A percentile compares a stretch with the other conserved stretches of the same genome.
These are phyloP conservation scores for Decorospora gaudefroyi DNA, from an alignment of 2,329 filamentous ascomycete genomes.

Conservation along the genomic window DNA sequence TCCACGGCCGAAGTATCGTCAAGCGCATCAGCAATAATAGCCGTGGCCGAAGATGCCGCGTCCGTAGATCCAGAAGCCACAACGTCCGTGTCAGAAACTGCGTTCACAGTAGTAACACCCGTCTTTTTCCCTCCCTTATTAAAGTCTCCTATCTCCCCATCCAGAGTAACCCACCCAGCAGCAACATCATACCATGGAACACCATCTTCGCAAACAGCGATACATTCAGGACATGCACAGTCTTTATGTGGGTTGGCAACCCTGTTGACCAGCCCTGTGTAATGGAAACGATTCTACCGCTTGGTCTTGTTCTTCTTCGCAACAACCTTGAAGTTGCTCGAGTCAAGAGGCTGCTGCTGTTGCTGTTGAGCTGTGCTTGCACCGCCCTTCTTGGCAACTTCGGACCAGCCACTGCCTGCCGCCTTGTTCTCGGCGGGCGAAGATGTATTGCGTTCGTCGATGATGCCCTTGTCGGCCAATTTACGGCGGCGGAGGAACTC, in stretches of 20 bases:
- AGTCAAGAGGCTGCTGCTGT: conserved; percentile 48
- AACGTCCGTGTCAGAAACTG: no score
- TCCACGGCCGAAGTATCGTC: no score
- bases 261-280: conserved; percentile 2
- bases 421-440: conserved; percentile 52
- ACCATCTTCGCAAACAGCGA: neutral
- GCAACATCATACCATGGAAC: neutral
- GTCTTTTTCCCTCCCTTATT: no score
- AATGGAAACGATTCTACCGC: conserved; percentile 30
- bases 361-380: conserved; percentile 49
- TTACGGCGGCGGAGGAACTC: conserved; percentile 94
- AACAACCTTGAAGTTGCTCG: conserved; percentile 84
- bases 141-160: no score
- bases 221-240: neutral
- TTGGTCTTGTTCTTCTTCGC: conserved; percentile 85
- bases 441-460: conserved; percentile 68
- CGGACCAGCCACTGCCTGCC: conserved; percentile 78
- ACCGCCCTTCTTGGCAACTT: conserved; percentile 97
- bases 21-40: no score
- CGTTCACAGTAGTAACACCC: no score
- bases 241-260: conserved; percentile 1
- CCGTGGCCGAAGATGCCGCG: no score
- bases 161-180: neutral
- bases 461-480: conserved; percentile 87
- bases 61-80: no score